A percentile compares a stretch with the other conserved stretches of the same genome.
Evolutionary conservation across 2,329 filamentous ascomycete genomes (phyloP).

Genomic region (Fusarium praegraminearum): DNA sequence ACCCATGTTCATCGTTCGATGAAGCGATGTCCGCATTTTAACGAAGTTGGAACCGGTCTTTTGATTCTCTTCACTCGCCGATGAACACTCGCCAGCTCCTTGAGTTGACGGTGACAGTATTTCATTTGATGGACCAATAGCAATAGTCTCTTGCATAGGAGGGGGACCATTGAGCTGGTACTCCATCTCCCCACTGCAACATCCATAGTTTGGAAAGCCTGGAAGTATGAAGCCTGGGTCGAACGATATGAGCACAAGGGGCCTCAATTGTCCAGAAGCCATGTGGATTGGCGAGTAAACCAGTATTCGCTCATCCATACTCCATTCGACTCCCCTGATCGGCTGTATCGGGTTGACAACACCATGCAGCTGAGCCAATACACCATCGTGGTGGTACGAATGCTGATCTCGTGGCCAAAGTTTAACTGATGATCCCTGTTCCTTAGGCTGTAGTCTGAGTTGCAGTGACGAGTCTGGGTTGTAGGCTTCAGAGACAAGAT

Average conservation of each 20-base stretch:
- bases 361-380: constrained; percentile 47
- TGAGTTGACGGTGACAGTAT: background rate
- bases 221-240: constrained; percentile 47
- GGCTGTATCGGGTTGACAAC: constrained; percentile 52
- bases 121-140: background rate
- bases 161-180: background rate
- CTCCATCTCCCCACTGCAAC: background rate
- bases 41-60: constrained; percentile 6
- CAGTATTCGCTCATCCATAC: constrained; percentile 61
- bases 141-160: background rate
- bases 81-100: background rate
- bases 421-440: constrained; percentile 2
- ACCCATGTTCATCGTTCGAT: constrained; percentile 35
- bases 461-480: constrained; percentile 56
- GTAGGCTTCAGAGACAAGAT: constrained; percentile 60
- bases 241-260: constrained; percentile 48
- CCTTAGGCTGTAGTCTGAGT: constrained; percentile 52
- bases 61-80: background rate
- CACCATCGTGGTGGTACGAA: background rate
- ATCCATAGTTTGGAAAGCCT: constrained; percentile 30
- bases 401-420: constrained; percentile 45
- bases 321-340: constrained; percentile 56
- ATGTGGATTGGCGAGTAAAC: constrained; percentile 54
- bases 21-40: constrained; percentile 20
- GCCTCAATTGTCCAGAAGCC: constrained; percentile 24